Conservation (phyloP, 2,329 filamentous ascomycete species). For the Penicillium oxalicum region DNA sequence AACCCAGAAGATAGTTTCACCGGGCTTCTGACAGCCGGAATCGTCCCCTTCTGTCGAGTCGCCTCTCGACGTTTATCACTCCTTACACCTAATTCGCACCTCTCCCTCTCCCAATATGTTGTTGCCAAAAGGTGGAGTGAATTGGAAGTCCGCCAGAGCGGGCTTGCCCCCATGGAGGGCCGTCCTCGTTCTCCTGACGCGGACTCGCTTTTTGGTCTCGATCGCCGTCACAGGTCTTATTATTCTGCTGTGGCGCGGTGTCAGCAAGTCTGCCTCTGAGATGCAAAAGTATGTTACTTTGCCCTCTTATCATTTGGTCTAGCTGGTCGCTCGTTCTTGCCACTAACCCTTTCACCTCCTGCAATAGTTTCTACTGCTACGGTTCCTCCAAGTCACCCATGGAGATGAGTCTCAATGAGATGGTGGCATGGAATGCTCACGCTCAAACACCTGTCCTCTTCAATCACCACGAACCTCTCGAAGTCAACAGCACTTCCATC, state of each 20-base stretch:
- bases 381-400: conserved; percentile 92
- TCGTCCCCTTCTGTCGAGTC: neutral
- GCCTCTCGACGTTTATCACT: neutral
- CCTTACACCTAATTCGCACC: neutral
- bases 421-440: conserved; percentile 81
- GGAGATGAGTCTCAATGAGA: conserved; percentile 88
- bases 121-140: conserved; percentile 80
- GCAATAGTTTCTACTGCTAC: conserved; percentile 86
- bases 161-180: conserved; percentile 71
- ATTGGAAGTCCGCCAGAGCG: conserved; percentile 84
- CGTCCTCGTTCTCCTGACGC: conserved; percentile 63
- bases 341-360: conserved; percentile 7
- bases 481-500: conserved; percentile 76
- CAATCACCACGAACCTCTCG: conserved; percentile 86
- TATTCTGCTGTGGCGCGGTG: conserved; percentile 80
- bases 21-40: conserved; percentile 15
- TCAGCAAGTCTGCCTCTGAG: conserved; percentile 72
- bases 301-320: conserved; percentile 1
- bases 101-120: conserved; percentile 57
- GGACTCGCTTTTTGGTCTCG: conserved; percentile 70
- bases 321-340: neutral
- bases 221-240: conserved; percentile 64
- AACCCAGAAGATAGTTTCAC: conserved; percentile 13
- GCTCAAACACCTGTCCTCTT: conserved; percentile 89
- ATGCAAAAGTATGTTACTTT: conserved; percentile 71